These are phyloP conservation scores for Dentipellis sp. DNA, from an alignment of 768 basidiomycete genomes.

Conservation along the genomic window DNA sequence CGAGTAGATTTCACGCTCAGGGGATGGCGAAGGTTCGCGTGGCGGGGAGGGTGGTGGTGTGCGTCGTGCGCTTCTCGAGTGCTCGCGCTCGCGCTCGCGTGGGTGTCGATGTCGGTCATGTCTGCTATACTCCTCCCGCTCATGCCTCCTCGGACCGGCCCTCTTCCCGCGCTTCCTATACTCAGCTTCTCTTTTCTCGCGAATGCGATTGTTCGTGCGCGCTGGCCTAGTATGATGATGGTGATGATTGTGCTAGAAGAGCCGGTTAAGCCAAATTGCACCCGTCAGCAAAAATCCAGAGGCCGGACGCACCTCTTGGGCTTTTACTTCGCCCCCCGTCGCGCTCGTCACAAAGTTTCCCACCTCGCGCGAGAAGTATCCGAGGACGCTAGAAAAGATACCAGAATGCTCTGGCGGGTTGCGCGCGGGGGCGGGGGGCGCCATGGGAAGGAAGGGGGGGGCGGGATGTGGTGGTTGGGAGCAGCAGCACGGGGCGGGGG, in stretches of 20 bases:
- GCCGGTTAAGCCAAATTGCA: background rate
- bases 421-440: background rate
- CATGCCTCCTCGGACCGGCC: background rate
- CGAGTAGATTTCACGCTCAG: background rate
- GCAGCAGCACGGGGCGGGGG: background rate
- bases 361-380: slow-evolving; percentile 62
- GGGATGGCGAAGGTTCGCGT: background rate
- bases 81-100: background rate
- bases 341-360: slow-evolving; percentile 64
- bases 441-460: no score
- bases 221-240: background rate
- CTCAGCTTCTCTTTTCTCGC: no score
- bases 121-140: slow-evolving; percentile 15
- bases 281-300: background rate
- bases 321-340: slow-evolving; percentile 36
- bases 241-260: background rate
- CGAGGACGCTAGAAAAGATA: slow-evolving; percentile 54
- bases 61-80: background rate
- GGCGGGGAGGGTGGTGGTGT: background rate
- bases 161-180: background rate
- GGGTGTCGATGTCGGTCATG: slow-evolving; percentile 1
- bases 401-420: slow-evolving; percentile 20
- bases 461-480: background rate
- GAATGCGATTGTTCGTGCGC: background rate
- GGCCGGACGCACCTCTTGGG: slow-evolving; percentile 6